Base-by-base conservation (phyloP, 139 green algal genomes). In the Choricystis sp. region DNA sequence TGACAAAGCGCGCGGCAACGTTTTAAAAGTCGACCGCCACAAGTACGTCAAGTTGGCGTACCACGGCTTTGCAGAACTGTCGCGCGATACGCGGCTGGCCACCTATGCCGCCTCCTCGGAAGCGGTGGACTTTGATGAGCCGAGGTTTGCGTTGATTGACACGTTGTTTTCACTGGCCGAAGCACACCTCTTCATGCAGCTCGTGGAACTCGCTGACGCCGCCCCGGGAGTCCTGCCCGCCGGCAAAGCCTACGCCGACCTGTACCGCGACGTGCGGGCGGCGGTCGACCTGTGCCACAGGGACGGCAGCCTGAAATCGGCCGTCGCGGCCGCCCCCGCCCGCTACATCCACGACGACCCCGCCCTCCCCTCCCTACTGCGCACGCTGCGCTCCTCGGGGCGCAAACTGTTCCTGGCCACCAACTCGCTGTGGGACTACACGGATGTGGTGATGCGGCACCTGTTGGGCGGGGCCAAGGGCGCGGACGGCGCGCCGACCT, bases 11-110 rank as follows among this genome's bases (percentile, higher is more conserved):
- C 64, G 87, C 3, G 86, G 86, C 29, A 95, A 95, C 73, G 77
- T 90, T 19, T 57, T 92, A n/a, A 90, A 92, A 74, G 62, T 79
- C 19, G 63, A 68, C 52, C 60, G 89, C 1, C 91, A 96, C 85
- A 96, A 95, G 69, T 98, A 98, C 66, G 91, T 96, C 16, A 98
- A 98, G 81, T 57, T 97, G 2, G 91, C 87, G 0, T 94, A 92
- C 69, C 92, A 98, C 66, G 92, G 92, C 30, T 96, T 97, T 69
- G 28, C 27, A n/a, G 49, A 71, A 61, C 76, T 98, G 29, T 70
- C 59, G 0, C 62, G 79, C 0, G 79, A 89, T 20, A 73, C 90
- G 56, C 77, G 89, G 19, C 62, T 81, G 31, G 58, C 56, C 29
- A 81, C 65, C 23, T 92, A 92, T 66, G 74, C 71, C 59, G 56